Evolutionary conservation across 768 basidiomycete genomes (phyloP), one percentile per base, ranked within the genome.

Genomic region (Pleurotus djamor): DNA sequence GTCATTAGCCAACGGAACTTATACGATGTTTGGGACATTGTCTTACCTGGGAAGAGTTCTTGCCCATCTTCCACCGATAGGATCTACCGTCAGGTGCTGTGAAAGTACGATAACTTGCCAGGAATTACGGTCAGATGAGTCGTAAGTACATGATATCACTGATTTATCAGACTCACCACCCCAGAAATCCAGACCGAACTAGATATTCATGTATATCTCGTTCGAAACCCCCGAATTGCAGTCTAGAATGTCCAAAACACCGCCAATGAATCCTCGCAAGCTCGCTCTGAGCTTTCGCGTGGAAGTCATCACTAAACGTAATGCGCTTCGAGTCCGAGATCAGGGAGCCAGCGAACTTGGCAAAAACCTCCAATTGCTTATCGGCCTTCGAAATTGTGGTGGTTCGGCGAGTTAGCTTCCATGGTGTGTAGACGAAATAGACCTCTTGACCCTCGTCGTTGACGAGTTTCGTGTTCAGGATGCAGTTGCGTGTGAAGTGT

Each of bases 201-300:
- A 72, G 66, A 49, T 71, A 76, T 0, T 65, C 60, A 32, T 61
- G 61, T 1, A 72, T 67, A 28, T 64, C 54, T 47, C 71, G 59
- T 17, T 68, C 69, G 12, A 60, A 47, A 2, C 68, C 73, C 2
- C 67, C 61, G 36, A 73, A 70, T 1, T 66, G 67, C 43, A 79
- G 62, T 32, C 62, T 68, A 4, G 74, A 69, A 0, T 72, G 67
- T 17, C 65, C 65, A 6, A 74, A 34, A 0, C 66, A 1, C 16
- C 63, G 69, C 71, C 74, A 76, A 8, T 76, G 68, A 0, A 79
- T 75, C 55, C 68, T 61, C 4, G 69, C 78, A 4, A 78, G 65
- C 2, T 54, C 55, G 0, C 64, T 66, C 3, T 68, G 67, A 52
- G 72, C 72, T 6, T 33, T 65, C 12, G 37, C 41, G 16, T 44